phyloP scores from a whole-genome alignment of 2,329 filamentous ascomycete genomes.

The Cryphonectria radicalis region DNA sequence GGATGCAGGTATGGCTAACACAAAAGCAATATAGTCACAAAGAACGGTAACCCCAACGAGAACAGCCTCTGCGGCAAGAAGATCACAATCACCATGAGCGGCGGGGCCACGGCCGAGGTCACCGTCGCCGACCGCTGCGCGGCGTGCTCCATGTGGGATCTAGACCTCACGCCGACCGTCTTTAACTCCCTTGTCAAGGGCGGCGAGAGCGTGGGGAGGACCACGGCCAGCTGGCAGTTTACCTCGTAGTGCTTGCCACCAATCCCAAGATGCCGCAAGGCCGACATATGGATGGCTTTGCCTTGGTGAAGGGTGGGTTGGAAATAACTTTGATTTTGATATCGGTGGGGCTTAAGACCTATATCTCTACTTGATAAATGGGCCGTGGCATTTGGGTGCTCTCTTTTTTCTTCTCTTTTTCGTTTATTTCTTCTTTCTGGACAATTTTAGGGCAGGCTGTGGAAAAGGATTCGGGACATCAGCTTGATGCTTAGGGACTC shows the following conservation, averaged over 20 bases:
- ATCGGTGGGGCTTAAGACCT: not conserved
- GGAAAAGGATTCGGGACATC: not conserved
- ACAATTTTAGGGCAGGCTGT: not conserved
- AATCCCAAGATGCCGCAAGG: not conserved
- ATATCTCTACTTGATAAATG: not conserved
- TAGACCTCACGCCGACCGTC: conserved; percentile 15
- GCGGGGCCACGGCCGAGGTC: not conserved
- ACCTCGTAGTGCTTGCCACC: not conserved
- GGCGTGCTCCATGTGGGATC: conserved; percentile 11
- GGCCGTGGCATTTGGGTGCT: not conserved
- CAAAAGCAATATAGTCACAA: not conserved
- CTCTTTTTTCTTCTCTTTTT: not conserved
- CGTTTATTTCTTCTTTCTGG: not conserved
- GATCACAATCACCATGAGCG: conserved; percentile 11
- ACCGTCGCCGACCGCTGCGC: conserved; percentile 14
- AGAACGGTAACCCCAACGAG: conserved; percentile 17
- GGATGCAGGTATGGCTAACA: not conserved
- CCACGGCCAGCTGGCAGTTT: conserved; percentile 11
- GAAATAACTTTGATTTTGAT: too few relatives aligned
- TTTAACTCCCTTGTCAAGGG: conserved; percentile 7
- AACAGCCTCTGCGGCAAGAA: conserved; percentile 20
- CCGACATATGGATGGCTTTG: too few relatives aligned
- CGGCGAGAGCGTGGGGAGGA: conserved; percentile 9
- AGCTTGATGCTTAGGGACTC: not conserved
- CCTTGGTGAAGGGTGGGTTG: too few relatives aligned